A percentile compares a stretch with the other conserved stretches of the same genome.
Evolutionary conservation across 2,329 filamentous ascomycete species (phyloP).

Genomic region (Gnomoniopsis smithogilvyi): DNA sequence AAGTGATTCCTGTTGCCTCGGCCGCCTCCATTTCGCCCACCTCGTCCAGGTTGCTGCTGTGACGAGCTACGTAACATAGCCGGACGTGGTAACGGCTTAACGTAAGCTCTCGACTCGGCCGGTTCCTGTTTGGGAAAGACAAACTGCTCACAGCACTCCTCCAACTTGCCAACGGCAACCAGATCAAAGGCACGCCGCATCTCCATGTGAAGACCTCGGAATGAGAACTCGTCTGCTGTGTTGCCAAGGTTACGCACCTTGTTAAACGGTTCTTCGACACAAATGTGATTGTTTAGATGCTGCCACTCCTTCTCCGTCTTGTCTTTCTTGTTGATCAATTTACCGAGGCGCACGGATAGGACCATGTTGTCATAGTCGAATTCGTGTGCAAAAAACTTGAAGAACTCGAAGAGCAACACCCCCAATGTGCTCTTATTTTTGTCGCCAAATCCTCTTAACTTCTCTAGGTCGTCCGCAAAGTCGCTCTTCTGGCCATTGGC

Average conservation of each 20-base stretch:
- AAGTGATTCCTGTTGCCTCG: slow-evolving; percentile 46
- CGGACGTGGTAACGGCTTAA: slow-evolving; percentile 56
- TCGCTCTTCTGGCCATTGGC: slow-evolving; percentile 66
- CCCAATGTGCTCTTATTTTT: slow-evolving; percentile 81
- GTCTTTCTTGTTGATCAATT: slow-evolving; percentile 66
- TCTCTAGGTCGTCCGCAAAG: slow-evolving; percentile 83
- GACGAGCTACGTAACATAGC: slow-evolving; percentile 60
- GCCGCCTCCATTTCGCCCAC: slow-evolving; percentile 43
- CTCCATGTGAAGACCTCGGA: slow-evolving; percentile 86
- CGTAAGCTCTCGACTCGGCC: slow-evolving; percentile 41
- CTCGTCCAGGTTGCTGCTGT: slow-evolving; percentile 50
- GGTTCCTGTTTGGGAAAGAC: slow-evolving; percentile 83
- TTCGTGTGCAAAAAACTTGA: slow-evolving; percentile 90
- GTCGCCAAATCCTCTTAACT: slow-evolving; percentile 69
- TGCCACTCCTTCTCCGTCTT: slow-evolving; percentile 82
- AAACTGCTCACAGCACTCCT: slow-evolving; percentile 83
- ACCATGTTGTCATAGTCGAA: slow-evolving; percentile 84
- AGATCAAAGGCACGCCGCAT: slow-evolving; percentile 83
- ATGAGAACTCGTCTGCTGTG: slow-evolving; percentile 92
- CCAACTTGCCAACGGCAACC: slow-evolving; percentile 73
- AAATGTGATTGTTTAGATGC: slow-evolving; percentile 74
- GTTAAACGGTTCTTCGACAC: slow-evolving; percentile 97
- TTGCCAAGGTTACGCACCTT: slow-evolving; percentile 86
- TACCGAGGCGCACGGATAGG: slow-evolving; percentile 81
- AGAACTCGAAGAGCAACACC: slow-evolving; percentile 90